A percentile compares a stretch with the other conserved stretches of the same genome.
These are phyloP conservation scores for Peronospora destructor DNA, from an alignment of 352 stramenopile genomes.

Conservation along the genomic window DNA sequence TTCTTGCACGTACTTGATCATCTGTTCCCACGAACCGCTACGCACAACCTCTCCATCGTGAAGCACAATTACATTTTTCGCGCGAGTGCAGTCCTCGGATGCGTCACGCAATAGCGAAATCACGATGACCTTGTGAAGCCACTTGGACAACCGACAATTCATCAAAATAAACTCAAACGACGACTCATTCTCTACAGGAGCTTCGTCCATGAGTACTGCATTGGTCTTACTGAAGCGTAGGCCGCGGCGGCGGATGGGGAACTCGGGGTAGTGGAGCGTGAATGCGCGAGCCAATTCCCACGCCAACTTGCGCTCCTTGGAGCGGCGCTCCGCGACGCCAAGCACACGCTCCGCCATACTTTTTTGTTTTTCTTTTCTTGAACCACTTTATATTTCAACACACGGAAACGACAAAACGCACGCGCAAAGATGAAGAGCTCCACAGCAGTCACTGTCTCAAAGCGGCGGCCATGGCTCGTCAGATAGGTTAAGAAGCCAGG, in stretches of 20 bases:
- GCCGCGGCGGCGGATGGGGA: conserved; percentile 20
- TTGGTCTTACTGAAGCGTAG: conserved; percentile 26
- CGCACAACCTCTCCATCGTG: conserved; percentile 32
- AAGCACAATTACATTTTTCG: conserved; percentile 29
- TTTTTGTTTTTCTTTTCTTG: conserved; percentile 27
- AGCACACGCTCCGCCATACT: conserved; percentile 20
- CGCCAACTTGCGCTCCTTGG: conserved; percentile 30
- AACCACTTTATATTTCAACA: conserved; percentile 24
- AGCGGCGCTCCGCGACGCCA: conserved; percentile 17
- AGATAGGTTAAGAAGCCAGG: conserved; percentile 33
- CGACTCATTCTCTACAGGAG: conserved; percentile 21
- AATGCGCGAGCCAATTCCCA: conserved; percentile 38
- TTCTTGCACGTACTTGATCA: conserved; percentile 27
- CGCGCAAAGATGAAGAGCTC: conserved; percentile 38
- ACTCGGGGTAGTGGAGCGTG: conserved; percentile 28
- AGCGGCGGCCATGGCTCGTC: conserved; percentile 21
- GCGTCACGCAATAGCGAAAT: conserved; percentile 31
- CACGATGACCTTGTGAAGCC: conserved; percentile 34
- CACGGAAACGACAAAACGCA: conserved; percentile 34
- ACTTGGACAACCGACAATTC: conserved; percentile 36
- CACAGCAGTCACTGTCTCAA: conserved; percentile 29
- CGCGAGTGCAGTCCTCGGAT: conserved; percentile 22
- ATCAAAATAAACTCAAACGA: conserved; percentile 34
- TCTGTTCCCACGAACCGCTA: conserved; percentile 27
- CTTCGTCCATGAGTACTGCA: conserved; percentile 33